Base-by-base conservation (phyloP, 139 green algal genomes). In the Chlamydomonas applanata region DNA sequence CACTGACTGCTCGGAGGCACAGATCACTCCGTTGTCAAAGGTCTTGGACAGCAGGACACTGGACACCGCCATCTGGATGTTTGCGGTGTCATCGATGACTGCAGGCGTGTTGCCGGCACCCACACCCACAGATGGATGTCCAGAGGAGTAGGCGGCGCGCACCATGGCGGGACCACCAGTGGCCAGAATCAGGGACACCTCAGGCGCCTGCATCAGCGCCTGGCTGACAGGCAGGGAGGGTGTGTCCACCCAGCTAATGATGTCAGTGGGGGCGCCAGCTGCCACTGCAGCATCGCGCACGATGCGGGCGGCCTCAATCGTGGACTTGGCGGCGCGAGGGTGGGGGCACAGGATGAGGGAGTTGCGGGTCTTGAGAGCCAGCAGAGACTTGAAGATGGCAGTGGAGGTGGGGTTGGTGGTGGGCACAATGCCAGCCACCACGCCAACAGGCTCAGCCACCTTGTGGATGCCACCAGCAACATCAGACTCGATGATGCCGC, bases 1-100 rank as follows among this genome's bases (percentile, higher is more conserved):
- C 14, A 92, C 84, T n/a, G 66, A 78, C 74, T 93, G 88, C 85
- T 93, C 88, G 1, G 53, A 78, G 35, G 88, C 88, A 73, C 88
- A 93, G 73, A 93, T 93, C 22, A 93, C 88, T 29, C 86, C 86
- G 54, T 91, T 91, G 75, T 91, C 86, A 71, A 91, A 91, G n/a
- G 86, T 91, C 79, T 90, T 90, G 64, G 82, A 88, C 27, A 89
- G 46, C 52, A 89, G 54, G 45, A 89, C 73, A 52, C 64, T 80
- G 54, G 53, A 80, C 20, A 89, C 84, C 0, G 81, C 84, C 79
- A 90, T 85, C 45, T 82, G 54, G 7, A 93, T 71, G 73, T 89
- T 74, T 35, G 87, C 87, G 14, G 79, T 88, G 35, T 89, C 86
- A 65, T 93, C 88, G 52, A 93, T 89, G 16, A 93, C 83, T 7